A percentile compares a stretch with the other conserved stretches of the same genome.
Conservation (phyloP, 2,329 filamentous ascomycete species). For the Drechslerella dactyloides region DNA sequence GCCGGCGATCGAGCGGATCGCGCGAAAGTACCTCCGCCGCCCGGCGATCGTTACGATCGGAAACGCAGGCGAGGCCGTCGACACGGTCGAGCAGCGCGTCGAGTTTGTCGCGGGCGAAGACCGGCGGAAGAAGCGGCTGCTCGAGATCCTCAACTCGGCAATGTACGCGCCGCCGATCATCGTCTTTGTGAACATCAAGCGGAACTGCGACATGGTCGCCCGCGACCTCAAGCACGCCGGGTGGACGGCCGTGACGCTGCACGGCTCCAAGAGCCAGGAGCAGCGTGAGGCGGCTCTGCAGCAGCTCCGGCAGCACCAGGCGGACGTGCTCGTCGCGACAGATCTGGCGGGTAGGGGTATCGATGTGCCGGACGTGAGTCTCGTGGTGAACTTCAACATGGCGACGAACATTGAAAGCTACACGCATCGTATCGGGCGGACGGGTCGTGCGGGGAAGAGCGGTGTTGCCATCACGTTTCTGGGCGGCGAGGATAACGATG, state of each 20-base stretch:
- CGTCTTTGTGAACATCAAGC: constrained; percentile 99
- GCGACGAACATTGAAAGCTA: constrained; percentile 89
- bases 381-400: constrained; percentile 99
- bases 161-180: constrained; percentile 91
- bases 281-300: constrained; percentile 92
- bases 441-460: constrained; percentile 94
- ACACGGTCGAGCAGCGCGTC: constrained; percentile 96
- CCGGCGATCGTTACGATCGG: constrained; percentile 95
- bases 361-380: constrained; percentile 88
- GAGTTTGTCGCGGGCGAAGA: constrained; percentile 91
- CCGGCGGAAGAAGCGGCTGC: constrained; percentile 93
- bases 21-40: constrained; percentile 91
- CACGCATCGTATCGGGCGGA: constrained; percentile 94
- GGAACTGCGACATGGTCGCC: constrained; percentile 94
- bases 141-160: constrained; percentile 80
- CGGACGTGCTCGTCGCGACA: constrained; percentile 90
- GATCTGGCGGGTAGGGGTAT: constrained; percentile 97
- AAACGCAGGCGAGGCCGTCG: constrained; percentile 91
- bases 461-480: constrained; percentile 96
- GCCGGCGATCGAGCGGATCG: constrained; percentile 86
- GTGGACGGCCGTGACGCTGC: constrained; percentile 85
- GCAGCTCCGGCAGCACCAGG: constrained; percentile 78
- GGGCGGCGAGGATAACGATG: constrained; percentile 85
- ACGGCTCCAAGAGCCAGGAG: constrained; percentile 96
- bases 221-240: constrained; percentile 94